These are phyloP conservation scores for Megacollybia platyphylla DNA, from an alignment of 1,284 basidiomycete genomes.

Conservation along the genomic window DNA sequence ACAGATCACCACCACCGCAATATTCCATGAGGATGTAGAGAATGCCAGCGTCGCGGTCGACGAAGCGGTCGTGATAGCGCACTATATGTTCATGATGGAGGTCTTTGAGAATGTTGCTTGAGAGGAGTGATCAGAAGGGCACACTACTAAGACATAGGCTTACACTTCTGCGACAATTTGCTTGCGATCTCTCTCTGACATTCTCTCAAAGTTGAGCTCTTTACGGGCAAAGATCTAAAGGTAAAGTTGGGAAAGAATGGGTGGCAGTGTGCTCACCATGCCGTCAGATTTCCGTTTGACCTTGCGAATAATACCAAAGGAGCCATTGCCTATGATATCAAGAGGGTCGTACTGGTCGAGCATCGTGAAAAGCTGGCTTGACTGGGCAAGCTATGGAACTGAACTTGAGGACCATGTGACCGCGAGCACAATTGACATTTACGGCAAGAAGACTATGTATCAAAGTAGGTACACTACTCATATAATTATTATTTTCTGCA, in stretches of 20 bases:
- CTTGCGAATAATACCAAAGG: constrained; percentile 93
- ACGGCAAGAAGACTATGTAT: too few relatives aligned
- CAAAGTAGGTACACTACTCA: background rate
- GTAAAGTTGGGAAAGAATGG: background rate
- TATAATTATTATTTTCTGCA: background rate
- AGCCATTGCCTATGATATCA: constrained; percentile 93
- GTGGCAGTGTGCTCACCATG: constrained; percentile 37
- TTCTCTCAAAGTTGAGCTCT: constrained; percentile 90
- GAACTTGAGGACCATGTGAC: too few relatives aligned
- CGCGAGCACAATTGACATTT: too few relatives aligned
- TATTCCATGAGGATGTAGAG: constrained; percentile 97
- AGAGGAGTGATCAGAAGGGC: background rate
- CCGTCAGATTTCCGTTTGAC: constrained; percentile 81
- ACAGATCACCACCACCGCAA: constrained; percentile 90
- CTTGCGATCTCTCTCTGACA: constrained; percentile 86
- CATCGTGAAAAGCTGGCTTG: too few relatives aligned
- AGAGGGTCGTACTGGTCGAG: constrained; percentile 77
- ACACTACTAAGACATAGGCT: constrained; percentile 17
- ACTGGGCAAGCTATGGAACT: too few relatives aligned
- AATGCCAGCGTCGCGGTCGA: constrained; percentile 83
- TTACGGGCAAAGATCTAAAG: constrained; percentile 79
- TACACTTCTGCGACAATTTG: constrained; percentile 98
- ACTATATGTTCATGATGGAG: constrained; percentile 93
- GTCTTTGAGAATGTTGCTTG: constrained; percentile 90
- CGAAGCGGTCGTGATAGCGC: constrained; percentile 82